phyloP scores from a whole-genome alignment of 1,284 basidiomycete species.

The Vanrija humicola region DNA sequence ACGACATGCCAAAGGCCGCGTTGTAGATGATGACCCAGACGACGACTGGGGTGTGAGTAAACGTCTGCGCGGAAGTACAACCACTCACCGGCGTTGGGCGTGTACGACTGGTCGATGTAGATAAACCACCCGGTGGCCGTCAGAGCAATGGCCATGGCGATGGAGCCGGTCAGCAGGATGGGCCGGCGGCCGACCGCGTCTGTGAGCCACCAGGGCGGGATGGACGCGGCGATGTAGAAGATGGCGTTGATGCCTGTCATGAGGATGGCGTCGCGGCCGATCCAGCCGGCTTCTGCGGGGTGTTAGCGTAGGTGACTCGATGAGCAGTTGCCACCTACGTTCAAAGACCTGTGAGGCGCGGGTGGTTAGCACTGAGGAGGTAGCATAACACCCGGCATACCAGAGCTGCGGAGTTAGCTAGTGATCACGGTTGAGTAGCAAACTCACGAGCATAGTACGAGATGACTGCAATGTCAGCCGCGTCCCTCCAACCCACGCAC shows the following conservation, averaged over 20 bases:
- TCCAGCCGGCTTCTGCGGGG: conserved; percentile 83
- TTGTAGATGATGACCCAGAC: conserved; percentile 90
- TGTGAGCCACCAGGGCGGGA: conserved; percentile 93
- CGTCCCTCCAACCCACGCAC: conserved; percentile 48
- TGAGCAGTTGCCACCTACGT: conserved; percentile 53
- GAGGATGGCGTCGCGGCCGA: conserved; percentile 90
- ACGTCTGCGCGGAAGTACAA: background rate
- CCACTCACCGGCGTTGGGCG: conserved; percentile 62
- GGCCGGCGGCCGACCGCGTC: conserved; percentile 86
- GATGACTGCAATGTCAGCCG: conserved; percentile 60
- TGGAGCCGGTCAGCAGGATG: conserved; percentile 88
- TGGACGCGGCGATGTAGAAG: conserved; percentile 77
- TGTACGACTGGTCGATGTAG: conserved; percentile 80
- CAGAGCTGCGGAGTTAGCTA: conserved; percentile 20
- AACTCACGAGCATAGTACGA: conserved; percentile 80
- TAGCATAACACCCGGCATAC: conserved; percentile 15
- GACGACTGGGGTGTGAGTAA: conserved; percentile 61
- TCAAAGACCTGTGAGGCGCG: conserved; percentile 66
- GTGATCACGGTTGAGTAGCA: no score
- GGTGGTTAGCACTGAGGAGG: conserved; percentile 47
- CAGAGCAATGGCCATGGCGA: conserved; percentile 51
- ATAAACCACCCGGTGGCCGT: conserved; percentile 56
- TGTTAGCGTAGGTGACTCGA: conserved; percentile 52
- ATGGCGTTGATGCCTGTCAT: conserved; percentile 96
- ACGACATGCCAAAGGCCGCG: conserved; percentile 71